Evolutionary conservation across 2,329 filamentous ascomycete genomes (phyloP).

Genomic region (Massarina eburnea): DNA sequence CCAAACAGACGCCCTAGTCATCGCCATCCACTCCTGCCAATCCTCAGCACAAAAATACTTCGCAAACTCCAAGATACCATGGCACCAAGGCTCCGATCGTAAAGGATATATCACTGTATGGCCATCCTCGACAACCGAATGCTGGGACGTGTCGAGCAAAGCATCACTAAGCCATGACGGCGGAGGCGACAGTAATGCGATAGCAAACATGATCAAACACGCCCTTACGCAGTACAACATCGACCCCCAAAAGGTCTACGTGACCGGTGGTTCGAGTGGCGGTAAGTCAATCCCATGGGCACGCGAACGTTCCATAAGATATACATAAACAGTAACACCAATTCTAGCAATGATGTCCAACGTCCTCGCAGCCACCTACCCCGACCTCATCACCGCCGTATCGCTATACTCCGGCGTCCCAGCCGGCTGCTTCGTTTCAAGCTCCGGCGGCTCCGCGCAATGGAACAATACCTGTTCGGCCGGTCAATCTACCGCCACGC

Average conservation of each 20-base stretch:
- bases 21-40: slow-evolving; percentile 36
- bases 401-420: slow-evolving; percentile 57
- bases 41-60: slow-evolving; percentile 34
- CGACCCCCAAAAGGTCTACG: slow-evolving; percentile 56
- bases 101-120: slow-evolving; percentile 36
- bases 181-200: slow-evolving; percentile 58
- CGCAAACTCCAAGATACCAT: slow-evolving; percentile 30
- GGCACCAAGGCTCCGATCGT: slow-evolving; percentile 31
- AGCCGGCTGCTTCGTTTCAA: slow-evolving; percentile 56
- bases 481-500: slow-evolving; percentile 50
- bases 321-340: neutral
- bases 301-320: neutral
- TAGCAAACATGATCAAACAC: slow-evolving; percentile 63
- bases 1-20: slow-evolving; percentile 29
- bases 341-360: slow-evolving; percentile 40
- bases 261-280: slow-evolving; percentile 56
- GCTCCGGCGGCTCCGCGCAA: slow-evolving; percentile 44
- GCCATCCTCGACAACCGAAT: slow-evolving; percentile 41
- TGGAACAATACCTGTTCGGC: slow-evolving; percentile 58
- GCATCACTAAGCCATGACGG: slow-evolving; percentile 58
- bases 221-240: slow-evolving; percentile 56
- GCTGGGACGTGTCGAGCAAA: slow-evolving; percentile 62
- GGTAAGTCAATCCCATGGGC: slow-evolving; percentile 10
- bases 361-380: slow-evolving; percentile 55
- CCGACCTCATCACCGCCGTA: slow-evolving; percentile 56